These are phyloP conservation scores for Poronia punctata DNA, from an alignment of 495 filamentous ascomycete species.

Conservation along the genomic window DNA sequence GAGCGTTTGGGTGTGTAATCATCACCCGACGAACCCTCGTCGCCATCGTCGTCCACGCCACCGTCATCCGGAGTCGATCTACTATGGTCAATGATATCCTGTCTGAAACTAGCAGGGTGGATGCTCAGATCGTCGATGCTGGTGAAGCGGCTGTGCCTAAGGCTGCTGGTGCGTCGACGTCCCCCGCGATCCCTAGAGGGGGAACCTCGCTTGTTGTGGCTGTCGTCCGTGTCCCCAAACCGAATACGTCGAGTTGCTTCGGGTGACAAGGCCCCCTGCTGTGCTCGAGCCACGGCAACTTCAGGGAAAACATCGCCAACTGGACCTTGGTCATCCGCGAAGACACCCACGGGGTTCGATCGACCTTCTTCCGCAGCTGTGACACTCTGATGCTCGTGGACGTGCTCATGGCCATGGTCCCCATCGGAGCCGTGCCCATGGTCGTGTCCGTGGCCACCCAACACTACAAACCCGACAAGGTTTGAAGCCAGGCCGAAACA, in stretches of 20 bases:
- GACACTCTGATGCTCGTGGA: slow-evolving; percentile 26
- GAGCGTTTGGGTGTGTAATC: slow-evolving; percentile 48
- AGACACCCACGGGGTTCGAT: slow-evolving; percentile 11
- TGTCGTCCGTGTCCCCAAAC: slow-evolving; percentile 17
- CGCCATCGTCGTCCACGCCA: slow-evolving; percentile 32
- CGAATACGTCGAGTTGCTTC: slow-evolving; percentile 29
- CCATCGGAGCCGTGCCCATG: slow-evolving; percentile 54
- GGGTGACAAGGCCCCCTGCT: slow-evolving; percentile 19
- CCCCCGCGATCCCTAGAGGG: slow-evolving; percentile 31
- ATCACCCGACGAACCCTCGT: slow-evolving; percentile 44
- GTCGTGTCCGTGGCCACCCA: slow-evolving; percentile 90
- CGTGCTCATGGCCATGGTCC: slow-evolving; percentile 31
- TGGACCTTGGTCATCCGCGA: slow-evolving; percentile 23
- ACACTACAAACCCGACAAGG: slow-evolving; percentile 76
- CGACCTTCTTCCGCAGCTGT: slow-evolving; percentile 23
- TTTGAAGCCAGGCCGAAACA: slow-evolving; percentile 83
- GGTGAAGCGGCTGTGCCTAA: slow-evolving; percentile 42
- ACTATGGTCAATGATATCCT: slow-evolving; percentile 80
- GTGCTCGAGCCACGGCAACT: slow-evolving; percentile 27
- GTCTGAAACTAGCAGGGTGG: slow-evolving; percentile 83
- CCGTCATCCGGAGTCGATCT: slow-evolving; percentile 39
- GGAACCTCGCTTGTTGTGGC: slow-evolving; percentile 25
- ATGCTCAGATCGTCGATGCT: slow-evolving; percentile 70
- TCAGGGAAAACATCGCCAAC: slow-evolving; percentile 39
- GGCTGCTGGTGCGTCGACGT: slow-evolving; percentile 47